Percentiles rank a stretch among this genome's conserved stretches.
phyloP scores from a whole-genome alignment of 2,329 filamentous ascomycete genomes.

The Penicillium sp. region DNA sequence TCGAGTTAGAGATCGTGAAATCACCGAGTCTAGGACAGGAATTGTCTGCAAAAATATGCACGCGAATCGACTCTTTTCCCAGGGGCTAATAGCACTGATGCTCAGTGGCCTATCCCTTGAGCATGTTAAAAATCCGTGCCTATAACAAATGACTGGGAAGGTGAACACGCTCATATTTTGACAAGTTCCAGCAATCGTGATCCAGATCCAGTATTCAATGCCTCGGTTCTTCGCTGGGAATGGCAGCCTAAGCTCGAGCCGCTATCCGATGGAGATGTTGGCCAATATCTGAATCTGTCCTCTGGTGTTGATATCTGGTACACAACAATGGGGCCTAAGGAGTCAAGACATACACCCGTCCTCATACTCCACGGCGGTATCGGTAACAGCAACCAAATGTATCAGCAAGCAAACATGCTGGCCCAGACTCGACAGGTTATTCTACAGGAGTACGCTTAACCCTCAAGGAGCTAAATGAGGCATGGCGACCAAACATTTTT shows the following conservation, averaged over 20 bases:
- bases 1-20: neutral
- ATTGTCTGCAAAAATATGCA: neutral
- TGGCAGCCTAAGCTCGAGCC: neutral
- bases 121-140: neutral
- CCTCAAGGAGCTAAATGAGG: neutral
- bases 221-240: neutral
- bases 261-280: neutral
- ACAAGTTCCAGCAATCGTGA: neutral
- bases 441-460: neutral
- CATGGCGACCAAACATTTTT: neutral
- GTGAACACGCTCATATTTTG: neutral
- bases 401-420: neutral
- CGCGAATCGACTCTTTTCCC: neutral
- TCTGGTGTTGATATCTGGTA: neutral
- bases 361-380: neutral
- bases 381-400: constrained; percentile 1
- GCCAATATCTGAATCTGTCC: neutral
- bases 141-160: too few species aligned
- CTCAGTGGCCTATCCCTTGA: neutral
- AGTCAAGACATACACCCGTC: neutral
- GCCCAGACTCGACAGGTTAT: neutral
- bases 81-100: neutral
- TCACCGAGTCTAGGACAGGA: too few species aligned
- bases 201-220: neutral
- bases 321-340: neutral